Evolutionary conservation across 148 eudicot genomes (phyloP).

Genomic region (Pouteria glomerata): DNA sequence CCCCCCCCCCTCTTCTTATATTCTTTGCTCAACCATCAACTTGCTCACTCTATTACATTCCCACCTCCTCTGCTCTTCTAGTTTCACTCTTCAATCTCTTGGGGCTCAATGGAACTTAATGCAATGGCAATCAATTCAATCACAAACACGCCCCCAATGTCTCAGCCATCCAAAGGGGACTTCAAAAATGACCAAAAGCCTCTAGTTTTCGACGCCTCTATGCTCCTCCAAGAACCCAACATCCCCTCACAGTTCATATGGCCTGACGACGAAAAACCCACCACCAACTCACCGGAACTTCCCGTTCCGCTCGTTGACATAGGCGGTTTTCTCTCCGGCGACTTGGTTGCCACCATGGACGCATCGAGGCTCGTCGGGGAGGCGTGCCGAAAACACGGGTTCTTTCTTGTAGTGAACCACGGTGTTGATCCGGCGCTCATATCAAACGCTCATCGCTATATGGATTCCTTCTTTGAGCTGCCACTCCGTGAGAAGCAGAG

Average conservation of each 20-base stretch:
- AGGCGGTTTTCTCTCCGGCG: slow-evolving; percentile 38
- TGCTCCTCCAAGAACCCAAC: slow-evolving; percentile 20
- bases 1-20: background rate
- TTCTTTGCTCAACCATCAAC: background rate
- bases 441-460: slow-evolving; percentile 27
- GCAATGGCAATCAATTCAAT: slow-evolving; percentile 27
- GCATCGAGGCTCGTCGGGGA: slow-evolving; percentile 34
- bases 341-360: slow-evolving; percentile 13
- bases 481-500: slow-evolving; percentile 33
- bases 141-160: slow-evolving; percentile 3
- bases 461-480: slow-evolving; percentile 43
- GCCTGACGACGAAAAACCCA: slow-evolving; percentile 56
- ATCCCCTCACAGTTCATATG: slow-evolving; percentile 51
- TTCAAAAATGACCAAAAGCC: slow-evolving; percentile 3
- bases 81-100: background rate
- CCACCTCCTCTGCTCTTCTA: background rate
- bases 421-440: slow-evolving; percentile 32
- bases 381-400: slow-evolving; percentile 50
- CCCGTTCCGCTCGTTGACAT: slow-evolving; percentile 41
- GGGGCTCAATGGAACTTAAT: background rate
- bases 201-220: slow-evolving; percentile 31
- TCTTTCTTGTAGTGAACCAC: slow-evolving; percentile 46
- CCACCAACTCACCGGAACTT: slow-evolving; percentile 22
- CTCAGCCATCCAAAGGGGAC: background rate
- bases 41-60: background rate